Percentiles rank a stretch among this genome's conserved stretches.
Conservation (phyloP, 306 rosid species). For the Coriaria nepalensis region DNA sequence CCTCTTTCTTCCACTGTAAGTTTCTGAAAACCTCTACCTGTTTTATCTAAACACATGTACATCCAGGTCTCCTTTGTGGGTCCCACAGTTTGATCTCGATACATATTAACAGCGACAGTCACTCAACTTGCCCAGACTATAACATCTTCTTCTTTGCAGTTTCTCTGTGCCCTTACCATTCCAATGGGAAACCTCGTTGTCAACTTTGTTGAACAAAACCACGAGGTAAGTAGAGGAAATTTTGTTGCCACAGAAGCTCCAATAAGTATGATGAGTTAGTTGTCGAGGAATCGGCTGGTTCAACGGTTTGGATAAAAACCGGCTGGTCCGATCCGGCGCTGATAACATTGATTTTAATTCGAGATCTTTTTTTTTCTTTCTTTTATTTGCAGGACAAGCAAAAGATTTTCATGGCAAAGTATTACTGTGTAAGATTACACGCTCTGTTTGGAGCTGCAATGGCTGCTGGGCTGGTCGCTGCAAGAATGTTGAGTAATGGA, state of each 20-base stretch:
- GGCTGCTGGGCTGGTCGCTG: conserved; percentile 60
- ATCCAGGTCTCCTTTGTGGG: background rate
- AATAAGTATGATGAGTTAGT: too few species aligned
- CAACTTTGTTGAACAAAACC: conserved; percentile 59
- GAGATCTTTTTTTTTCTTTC: too few species aligned
- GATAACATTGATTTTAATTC: too few species aligned
- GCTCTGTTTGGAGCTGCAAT: conserved; percentile 67
- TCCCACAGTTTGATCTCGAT: too few species aligned
- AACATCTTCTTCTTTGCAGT: conserved; percentile 25
- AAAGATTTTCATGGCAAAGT: conserved; percentile 91
- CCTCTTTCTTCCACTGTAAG: conserved; percentile 62
- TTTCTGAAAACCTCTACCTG: conserved; percentile 1
- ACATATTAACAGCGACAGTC: too few species aligned
- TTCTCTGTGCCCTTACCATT: conserved; percentile 54
- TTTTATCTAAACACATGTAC: background rate
- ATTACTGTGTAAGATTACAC: conserved; percentile 78
- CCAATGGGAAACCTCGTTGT: conserved; percentile 65
- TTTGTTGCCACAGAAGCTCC: background rate
- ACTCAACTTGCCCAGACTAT: too few species aligned
- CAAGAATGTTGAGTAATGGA: conserved; percentile 26
- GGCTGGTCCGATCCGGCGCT: too few species aligned
- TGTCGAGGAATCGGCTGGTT: too few species aligned
- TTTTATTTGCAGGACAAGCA: conserved; percentile 45
- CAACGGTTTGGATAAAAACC: too few species aligned
- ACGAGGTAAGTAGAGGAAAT: conserved; percentile 32